Conservation (phyloP, 768 basidiomycete species). For the Agaricus blazei region DNA sequence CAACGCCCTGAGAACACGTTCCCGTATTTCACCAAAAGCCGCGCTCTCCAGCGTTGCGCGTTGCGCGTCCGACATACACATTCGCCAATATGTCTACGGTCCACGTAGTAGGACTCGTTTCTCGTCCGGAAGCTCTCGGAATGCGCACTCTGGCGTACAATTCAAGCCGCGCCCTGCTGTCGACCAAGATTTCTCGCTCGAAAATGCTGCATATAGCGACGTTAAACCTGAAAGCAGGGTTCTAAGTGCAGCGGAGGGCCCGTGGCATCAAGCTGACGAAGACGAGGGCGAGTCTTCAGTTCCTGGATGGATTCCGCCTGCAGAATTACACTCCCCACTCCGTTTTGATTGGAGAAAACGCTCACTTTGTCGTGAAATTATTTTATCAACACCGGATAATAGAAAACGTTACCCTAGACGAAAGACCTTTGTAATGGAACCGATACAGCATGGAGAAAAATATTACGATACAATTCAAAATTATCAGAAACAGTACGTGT, state of each 20-base stretch:
- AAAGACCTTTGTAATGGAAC: slow-evolving; percentile 27
- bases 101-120: background rate
- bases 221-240: too few relatives aligned
- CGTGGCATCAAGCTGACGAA: slow-evolving; percentile 30
- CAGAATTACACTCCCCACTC: slow-evolving; percentile 11
- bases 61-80: background rate
- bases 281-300: slow-evolving; percentile 5
- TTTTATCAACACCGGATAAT: slow-evolving; percentile 1
- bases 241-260: slow-evolving; percentile 25
- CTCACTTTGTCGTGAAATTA: slow-evolving; percentile 37
- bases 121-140: background rate
- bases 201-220: too few relatives aligned
- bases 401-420: slow-evolving; percentile 18
- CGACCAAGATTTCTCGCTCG: too few relatives aligned
- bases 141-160: background rate
- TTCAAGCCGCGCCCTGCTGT: too few relatives aligned
- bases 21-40: background rate
- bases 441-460: slow-evolving; percentile 30
- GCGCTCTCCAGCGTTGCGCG: background rate
- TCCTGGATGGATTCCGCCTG: background rate
- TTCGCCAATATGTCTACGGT: slow-evolving; percentile 7
- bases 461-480: slow-evolving; percentile 45
- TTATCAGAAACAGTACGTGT: slow-evolving; percentile 51
- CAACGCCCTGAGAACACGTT: background rate
- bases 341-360: slow-evolving; percentile 64